Evolutionary conservation across 768 basidiomycete species (phyloP), one percentile per base, ranked within the genome.

Genomic region (Pisolithus tinctorius): DNA sequence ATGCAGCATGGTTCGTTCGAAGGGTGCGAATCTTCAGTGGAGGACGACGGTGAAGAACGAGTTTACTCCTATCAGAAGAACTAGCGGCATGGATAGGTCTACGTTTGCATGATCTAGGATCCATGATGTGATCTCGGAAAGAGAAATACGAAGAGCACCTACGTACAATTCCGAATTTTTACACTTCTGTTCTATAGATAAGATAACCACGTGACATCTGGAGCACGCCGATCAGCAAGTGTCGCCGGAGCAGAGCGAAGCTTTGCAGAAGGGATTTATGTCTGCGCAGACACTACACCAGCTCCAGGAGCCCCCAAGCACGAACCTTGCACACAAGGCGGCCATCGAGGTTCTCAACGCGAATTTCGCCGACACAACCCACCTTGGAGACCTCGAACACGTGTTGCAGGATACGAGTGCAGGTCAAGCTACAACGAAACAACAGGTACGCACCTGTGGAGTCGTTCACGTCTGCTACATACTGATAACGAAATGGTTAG

Each of bases 251-350:
- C 16, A 20, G 44, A n/a, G 7, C 30, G 14, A n/a, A 14, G 23
- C 49, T 11, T 52, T 6, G 1, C 31, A 20, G 27, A 27, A 25
- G 37, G 48, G 48, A 6, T 34, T 34, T 13, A 76, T 76, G 74
- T 61, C 75, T 43, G 71, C 76, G 26, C 58, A 55, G 27, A 71
- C 75, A 50, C 73, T 87, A 30, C 74, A 69, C 56, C 63, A 68
- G 8, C 60, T 85, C 17, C 75, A 79, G 51, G 63, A 71, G 34
- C 78, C 78, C 20, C 77, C 84, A 29, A 72, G 74, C 58, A 70
- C 73, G 51, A 57, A 69, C 52, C 60, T 58, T 52, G 76, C 60
- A 58, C 55, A 66, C 74, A 48, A 60, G 58, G 40, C 59, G 55
- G 47, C 70, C 53, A 55, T 75, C 20, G 57, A 62, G 6, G 49